Percentiles rank a stretch among this genome's conserved stretches.
Conservation (phyloP, 1,284 basidiomycete species). For the Cutaneotrichosporon sp. region DNA sequence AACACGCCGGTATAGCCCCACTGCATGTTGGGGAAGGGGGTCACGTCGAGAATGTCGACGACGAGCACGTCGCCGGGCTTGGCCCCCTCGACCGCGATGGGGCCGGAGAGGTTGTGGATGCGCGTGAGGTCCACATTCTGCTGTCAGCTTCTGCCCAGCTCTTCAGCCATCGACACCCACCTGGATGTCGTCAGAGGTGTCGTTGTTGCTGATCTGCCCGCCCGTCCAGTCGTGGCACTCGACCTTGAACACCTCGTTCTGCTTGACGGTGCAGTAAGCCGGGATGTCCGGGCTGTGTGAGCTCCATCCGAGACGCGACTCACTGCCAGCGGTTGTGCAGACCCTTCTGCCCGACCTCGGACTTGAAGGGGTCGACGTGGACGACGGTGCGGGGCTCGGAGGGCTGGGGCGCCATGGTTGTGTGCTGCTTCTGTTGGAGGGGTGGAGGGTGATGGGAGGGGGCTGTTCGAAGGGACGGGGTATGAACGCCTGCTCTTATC, state of each 20-base stretch:
- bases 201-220: conserved; percentile 72
- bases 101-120: conserved; percentile 76
- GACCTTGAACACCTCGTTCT: conserved; percentile 66
- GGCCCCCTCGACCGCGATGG: conserved; percentile 70
- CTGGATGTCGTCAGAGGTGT: conserved; percentile 56
- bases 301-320: background rate
- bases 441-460: background rate
- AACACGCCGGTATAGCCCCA: conserved; percentile 71
- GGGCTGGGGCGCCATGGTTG: conserved; percentile 7
- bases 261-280: conserved; percentile 33
- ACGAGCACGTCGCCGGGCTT: conserved; percentile 77
- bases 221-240: conserved; percentile 78
- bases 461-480: background rate
- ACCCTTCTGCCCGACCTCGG: conserved; percentile 31
- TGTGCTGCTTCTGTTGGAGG: background rate
- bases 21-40: conserved; percentile 71
- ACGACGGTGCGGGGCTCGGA: conserved; percentile 30
- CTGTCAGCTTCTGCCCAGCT: conserved; percentile 50
- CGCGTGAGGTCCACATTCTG: conserved; percentile 47
- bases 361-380: conserved; percentile 34
- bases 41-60: conserved; percentile 69
- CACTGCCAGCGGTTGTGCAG: conserved; percentile 50
- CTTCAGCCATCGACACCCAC: conserved; percentile 7
- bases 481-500: background rate
- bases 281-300: conserved; percentile 41